Base-by-base conservation (phyloP, 345 rosid genomes). In the Mercurialis annua region DNA sequence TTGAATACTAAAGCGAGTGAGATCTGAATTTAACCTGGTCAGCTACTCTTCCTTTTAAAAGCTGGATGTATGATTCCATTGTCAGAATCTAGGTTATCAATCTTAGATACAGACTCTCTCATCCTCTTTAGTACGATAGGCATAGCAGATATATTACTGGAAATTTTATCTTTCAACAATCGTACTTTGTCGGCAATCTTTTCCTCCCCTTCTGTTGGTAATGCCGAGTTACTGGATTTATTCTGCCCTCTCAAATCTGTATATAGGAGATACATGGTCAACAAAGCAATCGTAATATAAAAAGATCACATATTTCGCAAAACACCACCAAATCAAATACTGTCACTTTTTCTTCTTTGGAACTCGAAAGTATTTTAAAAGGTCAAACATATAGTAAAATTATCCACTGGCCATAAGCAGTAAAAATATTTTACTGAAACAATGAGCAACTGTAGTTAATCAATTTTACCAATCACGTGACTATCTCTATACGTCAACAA, bases 61-160 rank as follows among this genome's bases (percentile, higher is more conserved):
- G 80, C 82, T 1, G 87, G 91, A 78, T 84, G 87, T 67, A 90
- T 76, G 69, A 36, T 78, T 59, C 72, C 78, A 24, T 70, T 71
- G 51, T 58, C 49, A 17, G 88, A 79, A 72, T 78, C 82, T 49
- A 86, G 77, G 31, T 79, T 77, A 70, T 83, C 80, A 3, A 88
- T 83, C 65, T 68, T 76, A 46, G 81, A 79, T 21, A 85, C 65
- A 67, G 87, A 88, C 21, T 84, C 89, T 56, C 77, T 78, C 84
- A 86, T 42, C 72, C 90, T 82, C 80, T 85, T 83, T 52, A 83
- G 55, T 66, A 83, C 73, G 43, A 59, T 59, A 8, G 90, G 92
- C 77, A 83, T 30, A 15, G 83, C 72, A 0, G 85, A 62, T 33
- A 73, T 57, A 60, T 85, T 88, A 48, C 70, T 78, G 1, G 82